A percentile compares a stretch with the other conserved stretches of the same genome.
Evolutionary conservation across 352 stramenopile species (phyloP).

Genomic region (Pythium folliculosum): DNA sequence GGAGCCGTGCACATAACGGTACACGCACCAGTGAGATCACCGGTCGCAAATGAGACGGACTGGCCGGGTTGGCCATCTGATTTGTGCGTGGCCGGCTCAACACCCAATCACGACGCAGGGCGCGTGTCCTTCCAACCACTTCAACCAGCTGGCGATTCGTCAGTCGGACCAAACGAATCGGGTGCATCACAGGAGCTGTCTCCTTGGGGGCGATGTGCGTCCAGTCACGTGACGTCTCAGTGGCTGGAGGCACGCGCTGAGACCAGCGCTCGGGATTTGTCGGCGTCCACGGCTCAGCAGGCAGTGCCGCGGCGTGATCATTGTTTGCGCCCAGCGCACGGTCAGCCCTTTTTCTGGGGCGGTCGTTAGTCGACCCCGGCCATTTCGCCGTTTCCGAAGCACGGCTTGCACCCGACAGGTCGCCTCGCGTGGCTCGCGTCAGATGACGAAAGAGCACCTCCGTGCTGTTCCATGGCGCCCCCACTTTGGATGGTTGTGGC

Average conservation of each 20-base stretch:
- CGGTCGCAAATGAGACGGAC: background rate
- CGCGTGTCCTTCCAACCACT: background rate
- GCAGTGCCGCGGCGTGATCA: background rate
- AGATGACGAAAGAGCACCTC: too few species aligned
- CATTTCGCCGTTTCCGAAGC: background rate
- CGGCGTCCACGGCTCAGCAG: background rate
- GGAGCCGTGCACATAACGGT: too few species aligned
- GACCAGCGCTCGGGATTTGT: background rate
- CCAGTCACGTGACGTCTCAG: background rate
- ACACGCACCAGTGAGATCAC: too few species aligned
- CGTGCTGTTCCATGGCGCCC: too few species aligned
- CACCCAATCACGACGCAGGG: background rate
- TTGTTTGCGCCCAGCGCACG: background rate
- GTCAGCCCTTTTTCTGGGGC: too few species aligned
- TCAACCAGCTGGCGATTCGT: background rate
- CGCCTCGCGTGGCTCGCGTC: too few species aligned
- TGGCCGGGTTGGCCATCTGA: background rate
- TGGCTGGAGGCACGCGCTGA: slow-evolving; percentile 3
- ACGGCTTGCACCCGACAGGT: too few species aligned
- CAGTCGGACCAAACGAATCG: background rate
- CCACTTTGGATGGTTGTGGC: too few species aligned
- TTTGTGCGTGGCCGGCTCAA: background rate
- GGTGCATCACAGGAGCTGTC: background rate
- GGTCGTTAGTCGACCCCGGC: background rate
- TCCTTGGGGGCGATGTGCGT: background rate